Evolutionary conservation across 176 grass and related monocot genomes (phyloP).

Genomic region (Elymus sibiricus): DNA sequence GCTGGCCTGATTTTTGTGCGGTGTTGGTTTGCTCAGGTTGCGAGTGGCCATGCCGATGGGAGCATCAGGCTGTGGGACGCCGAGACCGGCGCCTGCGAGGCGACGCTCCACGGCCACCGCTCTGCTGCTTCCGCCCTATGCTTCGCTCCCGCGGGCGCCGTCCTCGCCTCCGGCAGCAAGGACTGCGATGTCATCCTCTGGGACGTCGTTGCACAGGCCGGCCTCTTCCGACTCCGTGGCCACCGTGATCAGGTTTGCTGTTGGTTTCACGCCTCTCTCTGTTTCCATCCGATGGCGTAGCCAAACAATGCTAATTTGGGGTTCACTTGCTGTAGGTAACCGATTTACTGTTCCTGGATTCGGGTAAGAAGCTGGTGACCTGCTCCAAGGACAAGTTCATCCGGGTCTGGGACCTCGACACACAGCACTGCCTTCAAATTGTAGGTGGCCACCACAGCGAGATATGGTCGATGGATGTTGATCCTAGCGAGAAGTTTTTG

Average conservation of each 20-base stretch:
- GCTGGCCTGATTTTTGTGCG: background rate
- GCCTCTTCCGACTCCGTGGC: slow-evolving; percentile 73
- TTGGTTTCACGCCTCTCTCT: background rate
- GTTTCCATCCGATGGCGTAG: background rate
- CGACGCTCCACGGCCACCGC: slow-evolving; percentile 87
- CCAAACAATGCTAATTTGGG: background rate
- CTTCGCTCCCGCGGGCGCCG: slow-evolving; percentile 52
- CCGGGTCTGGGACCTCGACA: slow-evolving; percentile 93
- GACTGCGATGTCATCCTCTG: slow-evolving; percentile 93
- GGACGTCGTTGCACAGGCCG: slow-evolving; percentile 85
- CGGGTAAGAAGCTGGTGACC: slow-evolving; percentile 92
- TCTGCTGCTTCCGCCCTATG: slow-evolving; percentile 67
- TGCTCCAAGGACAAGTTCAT: slow-evolving; percentile 97
- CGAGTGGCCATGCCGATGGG: slow-evolving; percentile 86
- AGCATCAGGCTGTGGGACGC: slow-evolving; percentile 87
- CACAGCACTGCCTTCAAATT: slow-evolving; percentile 90
- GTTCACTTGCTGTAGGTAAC: slow-evolving; percentile 57
- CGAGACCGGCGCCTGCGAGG: slow-evolving; percentile 73
- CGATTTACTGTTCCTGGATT: slow-evolving; percentile 77
- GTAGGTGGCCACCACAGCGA: too few relatives aligned
- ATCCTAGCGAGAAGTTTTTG: too few relatives aligned
- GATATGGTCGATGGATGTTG: too few relatives aligned
- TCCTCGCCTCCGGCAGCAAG: slow-evolving; percentile 85
- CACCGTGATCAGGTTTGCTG: slow-evolving; percentile 78
- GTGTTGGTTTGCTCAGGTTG: slow-evolving; percentile 55